Base-by-base conservation (phyloP, 257 asterid species). In the Plantago major region DNA sequence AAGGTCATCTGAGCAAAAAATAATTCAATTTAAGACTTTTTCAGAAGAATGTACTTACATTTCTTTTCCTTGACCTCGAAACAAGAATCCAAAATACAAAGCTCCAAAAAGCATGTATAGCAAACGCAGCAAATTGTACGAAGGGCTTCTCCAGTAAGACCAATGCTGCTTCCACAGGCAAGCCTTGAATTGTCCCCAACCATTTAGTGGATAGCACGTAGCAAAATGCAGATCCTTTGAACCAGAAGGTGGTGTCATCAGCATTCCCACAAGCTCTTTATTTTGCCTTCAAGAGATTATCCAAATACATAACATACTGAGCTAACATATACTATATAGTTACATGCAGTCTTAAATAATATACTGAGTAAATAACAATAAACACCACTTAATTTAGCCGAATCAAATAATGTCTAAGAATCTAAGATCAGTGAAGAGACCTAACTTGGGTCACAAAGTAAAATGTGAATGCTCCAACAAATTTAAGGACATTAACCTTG, bases 91-190 rank as follows among this genome's bases (percentile, higher is more conserved):
- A 11, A 78, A 63, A 22, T 73, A 26, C 2, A 65, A 40, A 1
- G 82, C 68, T 3, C 77, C 69, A 68, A 66, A 66, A 40, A 42
- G 74, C 81, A 56, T 42, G 43, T 51, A 22, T 53, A 47, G n/a
- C 9, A n/a, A 57, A 11, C 71, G 71, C 11, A 37, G 47, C 71
- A 66, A 66, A 58, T 79, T 79, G 75, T 59, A 79, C 60, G 72
- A 73, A 12, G 84, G 78, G 66, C 78, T 79, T 70, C 84, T 79
- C 84, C 84, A 79, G 70, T 79, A 79, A 5, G 84, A 79, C 77
- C 75, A 67, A 16, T 67, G 46, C 10, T 79, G 84, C 68, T 79
- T 79, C 84, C 84, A 79, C 9, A 78, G 69, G 74, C 84, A 78
- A 51, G 81, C 70, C 54, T 75, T 78, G 78, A 66, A 66, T 60